Evolutionary conservation across 306 rosid genomes (phyloP).

Genomic region (Vicia villosa): DNA sequence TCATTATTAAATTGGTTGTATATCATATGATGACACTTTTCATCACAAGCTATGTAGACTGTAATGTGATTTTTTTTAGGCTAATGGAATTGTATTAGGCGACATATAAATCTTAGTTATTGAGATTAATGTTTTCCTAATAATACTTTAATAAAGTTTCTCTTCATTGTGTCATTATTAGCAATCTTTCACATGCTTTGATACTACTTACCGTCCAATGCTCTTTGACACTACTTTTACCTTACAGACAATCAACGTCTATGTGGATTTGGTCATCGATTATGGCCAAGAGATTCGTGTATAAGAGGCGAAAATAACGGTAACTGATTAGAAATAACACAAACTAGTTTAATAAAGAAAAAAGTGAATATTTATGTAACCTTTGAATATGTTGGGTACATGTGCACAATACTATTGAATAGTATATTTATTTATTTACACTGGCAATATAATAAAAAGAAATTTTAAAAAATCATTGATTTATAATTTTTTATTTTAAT

Average conservation of each 20-base stretch:
- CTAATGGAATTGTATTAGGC: neutral
- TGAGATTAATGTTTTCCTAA: neutral
- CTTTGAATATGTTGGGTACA: too few relatives aligned
- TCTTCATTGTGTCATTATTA: neutral
- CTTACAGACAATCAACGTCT: constrained; percentile 1
- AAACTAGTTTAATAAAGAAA: neutral
- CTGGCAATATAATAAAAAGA: too few relatives aligned
- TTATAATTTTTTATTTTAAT: too few relatives aligned
- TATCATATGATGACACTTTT: neutral
- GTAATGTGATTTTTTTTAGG: neutral
- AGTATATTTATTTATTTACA: too few relatives aligned
- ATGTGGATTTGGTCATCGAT: neutral
- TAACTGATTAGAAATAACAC: neutral
- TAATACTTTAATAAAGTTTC: neutral
- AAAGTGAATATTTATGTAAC: too few relatives aligned
- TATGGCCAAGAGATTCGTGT: neutral
- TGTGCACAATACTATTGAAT: neutral
- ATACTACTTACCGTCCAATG: neutral
- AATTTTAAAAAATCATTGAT: too few relatives aligned
- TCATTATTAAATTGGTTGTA: neutral
- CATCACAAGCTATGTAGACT: neutral
- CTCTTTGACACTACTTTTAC: neutral
- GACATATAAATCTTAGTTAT: constrained; percentile 1
- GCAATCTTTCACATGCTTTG: constrained; percentile 15
- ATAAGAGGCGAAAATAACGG: neutral